phyloP scores from a whole-genome alignment of 2,329 filamentous ascomycete species.

The Claviceps digitariae region DNA sequence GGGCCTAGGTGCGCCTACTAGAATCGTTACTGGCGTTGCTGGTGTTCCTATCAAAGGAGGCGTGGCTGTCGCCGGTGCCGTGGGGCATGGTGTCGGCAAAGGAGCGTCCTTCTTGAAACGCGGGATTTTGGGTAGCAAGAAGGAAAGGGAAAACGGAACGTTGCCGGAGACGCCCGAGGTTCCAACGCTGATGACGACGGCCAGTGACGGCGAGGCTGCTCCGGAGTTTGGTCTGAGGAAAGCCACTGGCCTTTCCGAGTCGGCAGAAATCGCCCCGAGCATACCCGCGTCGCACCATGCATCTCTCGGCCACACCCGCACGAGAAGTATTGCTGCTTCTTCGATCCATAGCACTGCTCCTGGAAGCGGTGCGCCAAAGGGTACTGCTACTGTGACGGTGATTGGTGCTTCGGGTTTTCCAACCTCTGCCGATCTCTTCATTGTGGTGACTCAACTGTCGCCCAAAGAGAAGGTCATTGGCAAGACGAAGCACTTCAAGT shows the following conservation, averaged over 20 bases:
- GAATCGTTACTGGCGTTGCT: constrained; percentile 67
- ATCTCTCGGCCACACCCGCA: constrained; percentile 30
- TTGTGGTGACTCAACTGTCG: constrained; percentile 53
- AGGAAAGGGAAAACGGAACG: constrained; percentile 43
- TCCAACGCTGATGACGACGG: constrained; percentile 17
- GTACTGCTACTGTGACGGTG: constrained; percentile 69
- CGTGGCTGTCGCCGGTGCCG: constrained; percentile 56
- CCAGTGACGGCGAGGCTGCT: constrained; percentile 20
- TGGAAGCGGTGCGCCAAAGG: constrained; percentile 43
- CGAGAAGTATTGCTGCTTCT: constrained; percentile 47
- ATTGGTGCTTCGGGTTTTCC: constrained; percentile 69
- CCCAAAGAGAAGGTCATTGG: constrained; percentile 66
- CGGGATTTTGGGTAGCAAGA: constrained; percentile 64
- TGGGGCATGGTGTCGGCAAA: constrained; percentile 71
- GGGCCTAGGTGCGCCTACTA: constrained; percentile 74
- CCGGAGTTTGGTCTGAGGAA: constrained; percentile 26
- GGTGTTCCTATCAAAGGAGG: constrained; percentile 93
- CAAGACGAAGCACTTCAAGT: constrained; percentile 87
- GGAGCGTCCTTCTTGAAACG: constrained; percentile 84
- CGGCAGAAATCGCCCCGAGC: constrained; percentile 15
- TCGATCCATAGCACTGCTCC: constrained; percentile 53
- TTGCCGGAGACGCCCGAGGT: constrained; percentile 27
- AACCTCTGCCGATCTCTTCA: constrained; percentile 62
- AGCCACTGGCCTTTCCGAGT: constrained; percentile 23
- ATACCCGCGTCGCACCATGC: constrained; percentile 15